A percentile compares a stretch with the other conserved stretches of the same genome.
These are phyloP conservation scores for Cercophora sp. DNA, from an alignment of 495 filamentous ascomycete genomes.

Conservation along the genomic window DNA sequence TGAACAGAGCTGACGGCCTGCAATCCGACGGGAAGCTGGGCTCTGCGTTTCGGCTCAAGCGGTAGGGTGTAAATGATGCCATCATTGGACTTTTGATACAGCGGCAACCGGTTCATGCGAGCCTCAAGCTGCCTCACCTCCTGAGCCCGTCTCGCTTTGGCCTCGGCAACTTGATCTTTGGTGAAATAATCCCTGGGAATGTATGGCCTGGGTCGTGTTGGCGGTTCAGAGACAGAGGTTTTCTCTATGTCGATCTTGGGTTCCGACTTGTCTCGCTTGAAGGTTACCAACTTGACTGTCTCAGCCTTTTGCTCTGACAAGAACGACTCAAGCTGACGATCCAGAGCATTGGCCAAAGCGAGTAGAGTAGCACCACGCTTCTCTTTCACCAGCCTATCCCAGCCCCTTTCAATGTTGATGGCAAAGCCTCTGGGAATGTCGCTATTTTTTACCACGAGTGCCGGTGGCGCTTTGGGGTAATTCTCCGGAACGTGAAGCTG, in stretches of 20 bases:
- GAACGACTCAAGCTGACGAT: slow-evolving; percentile 69
- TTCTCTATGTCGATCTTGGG: slow-evolving; percentile 21
- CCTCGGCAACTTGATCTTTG: slow-evolving; percentile 54
- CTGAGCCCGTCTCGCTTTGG: slow-evolving; percentile 57
- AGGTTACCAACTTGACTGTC: slow-evolving; percentile 73
- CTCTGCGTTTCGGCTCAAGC: slow-evolving; percentile 60
- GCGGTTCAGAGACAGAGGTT: slow-evolving; percentile 39
- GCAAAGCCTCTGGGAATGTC: slow-evolving; percentile 78
- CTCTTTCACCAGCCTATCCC: slow-evolving; percentile 61
- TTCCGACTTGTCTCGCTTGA: slow-evolving; percentile 44
- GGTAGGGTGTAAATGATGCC: slow-evolving; percentile 69
- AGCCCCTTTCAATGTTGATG: slow-evolving; percentile 77
- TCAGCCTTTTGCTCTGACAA: slow-evolving; percentile 69
- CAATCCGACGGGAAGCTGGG: slow-evolving; percentile 58
- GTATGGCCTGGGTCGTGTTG: slow-evolving; percentile 22
- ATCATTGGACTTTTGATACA: slow-evolving; percentile 69
- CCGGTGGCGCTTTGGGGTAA: slow-evolving; percentile 58
- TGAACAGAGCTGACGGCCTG: slow-evolving; percentile 61
- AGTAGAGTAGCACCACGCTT: slow-evolving; percentile 59
- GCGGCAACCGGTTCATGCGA: slow-evolving; percentile 63
- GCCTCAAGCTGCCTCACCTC: slow-evolving; percentile 76
- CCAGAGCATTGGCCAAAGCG: slow-evolving; percentile 64
- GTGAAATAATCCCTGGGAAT: slow-evolving; percentile 46
- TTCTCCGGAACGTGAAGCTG: slow-evolving; percentile 60
- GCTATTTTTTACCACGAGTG: slow-evolving; percentile 64